A percentile compares a stretch with the other conserved stretches of the same genome.
Conservation (phyloP, 306 rosid species). For the Fragaria ananassa region DNA sequence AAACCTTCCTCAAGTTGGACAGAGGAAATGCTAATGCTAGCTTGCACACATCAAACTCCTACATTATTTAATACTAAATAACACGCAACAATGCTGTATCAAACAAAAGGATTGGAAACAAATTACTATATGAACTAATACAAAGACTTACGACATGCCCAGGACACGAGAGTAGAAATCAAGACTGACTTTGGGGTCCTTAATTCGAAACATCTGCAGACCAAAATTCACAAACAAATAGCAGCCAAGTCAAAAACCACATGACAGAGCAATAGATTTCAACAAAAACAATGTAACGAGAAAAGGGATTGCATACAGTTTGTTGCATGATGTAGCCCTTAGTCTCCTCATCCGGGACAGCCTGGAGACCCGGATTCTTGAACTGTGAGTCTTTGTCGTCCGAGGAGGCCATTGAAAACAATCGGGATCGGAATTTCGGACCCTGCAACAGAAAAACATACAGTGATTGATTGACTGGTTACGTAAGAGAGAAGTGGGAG, state of each 20-base stretch:
- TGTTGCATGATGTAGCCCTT: conserved; percentile 85
- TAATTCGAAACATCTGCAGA: conserved; percentile 68
- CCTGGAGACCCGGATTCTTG: conserved; percentile 74
- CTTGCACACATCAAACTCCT: background rate
- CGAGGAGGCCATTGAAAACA: conserved; percentile 74
- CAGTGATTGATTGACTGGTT: background rate
- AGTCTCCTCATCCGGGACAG: conserved; percentile 72
- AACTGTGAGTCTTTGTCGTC: conserved; percentile 58
- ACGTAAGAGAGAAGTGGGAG: background rate
- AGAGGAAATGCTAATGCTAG: background rate
- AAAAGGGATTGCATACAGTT: conserved; percentile 45
- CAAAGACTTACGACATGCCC: conserved; percentile 90
- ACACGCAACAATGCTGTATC: background rate
- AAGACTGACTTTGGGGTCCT: conserved; percentile 91
- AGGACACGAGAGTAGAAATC: conserved; percentile 85
- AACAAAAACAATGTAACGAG: background rate
- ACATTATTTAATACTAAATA: background rate
- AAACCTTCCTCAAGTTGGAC: background rate
- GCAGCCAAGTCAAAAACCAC: background rate
- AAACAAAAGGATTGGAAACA: background rate
- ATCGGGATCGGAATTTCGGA: conserved; percentile 31
- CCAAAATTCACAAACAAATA: background rate
- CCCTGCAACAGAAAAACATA: conserved; percentile 35
- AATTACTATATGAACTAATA: background rate
- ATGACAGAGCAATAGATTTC: background rate